Evolutionary conservation across 768 basidiomycete species (phyloP).

Genomic region (Lactarius evosmus): DNA sequence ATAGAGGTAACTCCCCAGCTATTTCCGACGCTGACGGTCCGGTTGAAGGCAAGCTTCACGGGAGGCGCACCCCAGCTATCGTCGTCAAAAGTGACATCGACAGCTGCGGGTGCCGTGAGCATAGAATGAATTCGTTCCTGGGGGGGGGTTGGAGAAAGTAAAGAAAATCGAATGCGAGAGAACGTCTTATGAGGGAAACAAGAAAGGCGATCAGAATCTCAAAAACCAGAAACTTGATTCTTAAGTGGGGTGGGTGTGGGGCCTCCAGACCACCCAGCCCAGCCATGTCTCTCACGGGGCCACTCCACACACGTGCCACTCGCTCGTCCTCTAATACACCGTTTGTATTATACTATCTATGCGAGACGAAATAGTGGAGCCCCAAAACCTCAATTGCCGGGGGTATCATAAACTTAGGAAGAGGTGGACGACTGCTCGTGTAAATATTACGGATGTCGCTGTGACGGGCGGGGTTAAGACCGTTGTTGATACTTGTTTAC

Average conservation of each 20-base stretch:
- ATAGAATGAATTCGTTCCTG: constrained; percentile 35
- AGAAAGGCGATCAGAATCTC: neutral
- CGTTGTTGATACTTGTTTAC: constrained; percentile 25
- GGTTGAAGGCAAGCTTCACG: constrained; percentile 45
- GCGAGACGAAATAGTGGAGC: neutral
- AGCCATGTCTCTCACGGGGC: constrained; percentile 9
- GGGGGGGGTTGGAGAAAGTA: constrained; percentile 4
- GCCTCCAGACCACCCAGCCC: neutral
- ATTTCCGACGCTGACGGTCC: constrained; percentile 63
- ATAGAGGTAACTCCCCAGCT: constrained; percentile 87
- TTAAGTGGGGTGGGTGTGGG: constrained; percentile 4
- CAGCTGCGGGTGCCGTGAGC: constrained; percentile 52
- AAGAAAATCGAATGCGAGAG: neutral
- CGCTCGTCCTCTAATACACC: neutral
- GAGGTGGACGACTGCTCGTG: neutral
- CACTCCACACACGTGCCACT: constrained; percentile 19
- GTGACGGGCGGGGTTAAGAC: neutral
- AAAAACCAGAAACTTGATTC: neutral
- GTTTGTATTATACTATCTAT: neutral
- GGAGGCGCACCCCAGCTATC: constrained; percentile 60
- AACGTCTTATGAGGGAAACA: neutral
- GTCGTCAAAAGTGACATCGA: constrained; percentile 64
- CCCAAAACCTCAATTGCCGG: neutral
- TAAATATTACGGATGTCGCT: neutral
- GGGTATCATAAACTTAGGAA: neutral